Evolutionary conservation across 2,329 filamentous ascomycete species (phyloP), one percentile per base, ranked within the genome.

Genomic region (Cladosporium sp.): DNA sequence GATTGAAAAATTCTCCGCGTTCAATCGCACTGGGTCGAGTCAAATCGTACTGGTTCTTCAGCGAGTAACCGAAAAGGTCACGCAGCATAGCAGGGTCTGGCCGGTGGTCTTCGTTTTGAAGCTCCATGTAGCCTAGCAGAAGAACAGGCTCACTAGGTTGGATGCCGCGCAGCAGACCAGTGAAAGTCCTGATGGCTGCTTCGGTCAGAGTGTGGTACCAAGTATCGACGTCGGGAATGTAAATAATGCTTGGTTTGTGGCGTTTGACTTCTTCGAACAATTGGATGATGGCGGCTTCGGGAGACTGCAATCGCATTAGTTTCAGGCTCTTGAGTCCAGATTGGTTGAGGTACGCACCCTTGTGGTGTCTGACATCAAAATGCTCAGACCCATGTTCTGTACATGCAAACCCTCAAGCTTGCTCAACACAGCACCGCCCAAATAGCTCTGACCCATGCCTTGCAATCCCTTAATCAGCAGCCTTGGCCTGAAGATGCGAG

Each of bases 201-300:
- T 77, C 76, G 2, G 87, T 84, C 39, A 91, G 77, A 0, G 89
- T 87, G 12, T 83, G 76, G 70, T 91, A 93, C 94, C 94, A 99
- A 7, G 88, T 83, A 65, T 96, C 89, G 51, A 97, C 84, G 65
- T 92, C 88, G 2, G 94, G 93, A 43, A 99, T 89, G 74, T 92
- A 97, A 54, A 99, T 94, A 38, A 97, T 90, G 71, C 92, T 95
- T 0, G 94, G 94, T 73, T 96, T 97, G 72, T 97, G 92, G 38
- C 92, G 87, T 73, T 93, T 90, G 38, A 96, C 90, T 76, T 97
- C 94, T 0, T 90, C 87, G 70, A 99, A 97, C 7, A 96, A 81
- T 64, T 92, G 88, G 12, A 96, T 91, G 63, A 99, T 86, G 9
- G 92, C 90, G 65, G 94, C 89, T 76, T 97, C 94, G 15, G 89